Conservation (phyloP, 306 rosid genomes). For the Phaseolus lunatus region DNA sequence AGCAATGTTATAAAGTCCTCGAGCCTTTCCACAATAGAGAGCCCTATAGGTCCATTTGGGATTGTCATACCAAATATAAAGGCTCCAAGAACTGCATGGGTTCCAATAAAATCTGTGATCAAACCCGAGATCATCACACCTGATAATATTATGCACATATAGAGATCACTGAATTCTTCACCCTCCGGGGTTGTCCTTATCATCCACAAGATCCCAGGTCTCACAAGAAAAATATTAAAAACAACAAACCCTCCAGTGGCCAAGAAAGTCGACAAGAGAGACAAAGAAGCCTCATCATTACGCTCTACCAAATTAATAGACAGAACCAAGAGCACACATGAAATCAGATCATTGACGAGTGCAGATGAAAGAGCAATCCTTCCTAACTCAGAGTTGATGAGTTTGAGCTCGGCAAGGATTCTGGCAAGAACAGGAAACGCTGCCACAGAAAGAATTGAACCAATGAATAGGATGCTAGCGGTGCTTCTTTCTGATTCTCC, state of each 20-base stretch:
- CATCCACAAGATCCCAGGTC: conserved; percentile 68
- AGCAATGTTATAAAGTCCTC: conserved; percentile 89
- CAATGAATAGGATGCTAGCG: conserved; percentile 68
- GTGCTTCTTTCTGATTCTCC: background rate
- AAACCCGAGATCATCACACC: conserved; percentile 91
- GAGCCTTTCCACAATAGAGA: conserved; percentile 78
- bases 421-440: conserved; percentile 86
- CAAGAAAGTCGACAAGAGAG: conserved; percentile 64
- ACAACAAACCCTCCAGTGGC: conserved; percentile 63
- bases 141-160: conserved; percentile 69
- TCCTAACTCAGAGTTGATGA: conserved; percentile 76
- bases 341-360: conserved; percentile 67
- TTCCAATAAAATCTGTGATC: conserved; percentile 86
- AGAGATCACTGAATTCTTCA: conserved; percentile 68
- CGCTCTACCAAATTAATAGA: conserved; percentile 64
- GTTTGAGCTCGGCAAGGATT: conserved; percentile 78
- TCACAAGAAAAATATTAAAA: conserved; percentile 55
- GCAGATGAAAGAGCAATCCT: conserved; percentile 79
- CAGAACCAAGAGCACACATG: conserved; percentile 73
- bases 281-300: conserved; percentile 50
- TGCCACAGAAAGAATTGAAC: conserved; percentile 76
- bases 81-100: conserved; percentile 87
- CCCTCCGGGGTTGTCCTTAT: conserved; percentile 87
- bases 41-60: conserved; percentile 82
- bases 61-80: conserved; percentile 82